phyloP scores from a whole-genome alignment of 2,329 filamentous ascomycete species.

The Penicillium oxalicum region DNA sequence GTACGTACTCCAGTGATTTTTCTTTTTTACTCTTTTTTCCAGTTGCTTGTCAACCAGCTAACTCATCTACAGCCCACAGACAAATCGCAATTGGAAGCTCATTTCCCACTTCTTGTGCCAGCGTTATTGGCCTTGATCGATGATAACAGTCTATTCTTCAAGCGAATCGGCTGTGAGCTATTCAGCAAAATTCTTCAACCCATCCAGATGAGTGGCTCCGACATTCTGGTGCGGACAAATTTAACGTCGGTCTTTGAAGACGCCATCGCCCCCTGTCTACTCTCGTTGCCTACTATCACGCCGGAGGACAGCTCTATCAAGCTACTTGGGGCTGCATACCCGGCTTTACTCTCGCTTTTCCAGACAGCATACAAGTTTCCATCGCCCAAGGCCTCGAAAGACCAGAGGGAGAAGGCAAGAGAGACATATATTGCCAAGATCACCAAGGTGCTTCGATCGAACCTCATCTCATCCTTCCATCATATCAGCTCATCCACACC shows the following conservation, averaged over 20 bases:
- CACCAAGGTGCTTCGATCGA: constrained; percentile 27
- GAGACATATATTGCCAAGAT: constrained; percentile 21
- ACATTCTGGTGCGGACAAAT: constrained; percentile 40
- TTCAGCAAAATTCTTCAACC: constrained; percentile 31
- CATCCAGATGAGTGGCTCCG: constrained; percentile 31
- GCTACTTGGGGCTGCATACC: constrained; percentile 61
- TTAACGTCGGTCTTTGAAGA: constrained; percentile 43
- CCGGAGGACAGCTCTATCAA: constrained; percentile 62
- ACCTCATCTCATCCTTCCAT: constrained; percentile 36
- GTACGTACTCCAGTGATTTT: constrained; percentile 17
- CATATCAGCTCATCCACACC: constrained; percentile 43
- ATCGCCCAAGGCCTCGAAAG: constrained; percentile 15
- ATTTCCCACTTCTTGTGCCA: constrained; percentile 42
- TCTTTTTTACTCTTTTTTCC: not conserved
- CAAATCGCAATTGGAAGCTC: constrained; percentile 31
- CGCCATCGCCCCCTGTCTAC: constrained; percentile 56
- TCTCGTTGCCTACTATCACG: constrained; percentile 70
- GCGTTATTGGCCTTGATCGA: constrained; percentile 41
- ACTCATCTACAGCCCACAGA: constrained; percentile 22
- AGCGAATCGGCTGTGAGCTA: constrained; percentile 35
- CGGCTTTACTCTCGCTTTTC: constrained; percentile 57
- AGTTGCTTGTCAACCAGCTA: constrained; percentile 1
- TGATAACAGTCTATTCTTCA: constrained; percentile 34
- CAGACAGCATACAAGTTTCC: constrained; percentile 37
- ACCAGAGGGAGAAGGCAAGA: constrained; percentile 22